A percentile compares a stretch with the other conserved stretches of the same genome.
Evolutionary conservation across 1,284 basidiomycete genomes (phyloP).

Genomic region (Cryptococcus sp.): DNA sequence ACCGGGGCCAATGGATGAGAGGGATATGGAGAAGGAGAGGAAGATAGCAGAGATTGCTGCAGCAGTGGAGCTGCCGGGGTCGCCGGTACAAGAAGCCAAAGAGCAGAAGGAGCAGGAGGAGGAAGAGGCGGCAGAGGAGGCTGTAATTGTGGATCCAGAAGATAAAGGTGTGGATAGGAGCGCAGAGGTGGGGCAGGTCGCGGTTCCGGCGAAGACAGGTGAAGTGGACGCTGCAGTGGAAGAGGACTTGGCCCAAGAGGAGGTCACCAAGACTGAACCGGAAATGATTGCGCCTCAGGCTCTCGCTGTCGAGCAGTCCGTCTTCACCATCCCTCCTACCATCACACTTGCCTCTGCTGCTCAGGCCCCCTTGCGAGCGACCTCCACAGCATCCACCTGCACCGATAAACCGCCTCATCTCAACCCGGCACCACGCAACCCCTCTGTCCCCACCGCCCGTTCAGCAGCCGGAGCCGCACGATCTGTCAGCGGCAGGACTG

Average conservation of each 20-base stretch:
- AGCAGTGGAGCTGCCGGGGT: conserved; percentile 5
- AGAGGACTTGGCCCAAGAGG: background rate
- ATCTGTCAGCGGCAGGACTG: conserved; percentile 4
- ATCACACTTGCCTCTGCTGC: background rate
- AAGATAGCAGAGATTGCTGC: conserved; percentile 8
- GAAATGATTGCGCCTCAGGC: background rate
- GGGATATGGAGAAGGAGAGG: background rate
- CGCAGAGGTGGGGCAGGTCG: background rate
- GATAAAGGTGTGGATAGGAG: background rate
- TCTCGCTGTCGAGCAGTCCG: background rate
- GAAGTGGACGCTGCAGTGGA: background rate
- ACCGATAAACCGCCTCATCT: background rate
- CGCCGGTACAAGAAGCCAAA: background rate
- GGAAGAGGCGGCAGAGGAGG: background rate
- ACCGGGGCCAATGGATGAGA: background rate
- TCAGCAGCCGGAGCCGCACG: background rate
- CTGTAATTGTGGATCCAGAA: too few relatives aligned
- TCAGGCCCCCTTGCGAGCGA: background rate
- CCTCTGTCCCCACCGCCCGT: conserved; percentile 13
- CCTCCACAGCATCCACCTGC: background rate
- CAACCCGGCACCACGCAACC: conserved; percentile 8
- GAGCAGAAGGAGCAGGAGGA: background rate
- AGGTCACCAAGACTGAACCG: background rate
- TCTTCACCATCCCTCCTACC: background rate
- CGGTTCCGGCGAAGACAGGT: background rate